These are phyloP conservation scores for Komagataea norvegica DNA, from an alignment of 1,139 yeast species.

Conservation along the genomic window DNA sequence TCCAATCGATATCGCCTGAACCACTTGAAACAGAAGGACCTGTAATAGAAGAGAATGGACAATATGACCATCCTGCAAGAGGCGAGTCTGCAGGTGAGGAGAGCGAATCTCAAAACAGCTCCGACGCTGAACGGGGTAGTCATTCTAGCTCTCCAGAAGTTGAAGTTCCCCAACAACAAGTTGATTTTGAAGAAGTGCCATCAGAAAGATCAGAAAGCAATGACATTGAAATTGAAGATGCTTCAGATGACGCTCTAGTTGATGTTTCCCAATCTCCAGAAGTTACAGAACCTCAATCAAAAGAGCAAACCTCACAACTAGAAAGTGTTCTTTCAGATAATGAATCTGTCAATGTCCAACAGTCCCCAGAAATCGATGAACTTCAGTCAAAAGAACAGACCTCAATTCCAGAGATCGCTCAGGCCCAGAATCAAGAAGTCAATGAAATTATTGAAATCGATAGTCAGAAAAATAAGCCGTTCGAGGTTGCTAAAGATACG, in stretches of 20 bases:
- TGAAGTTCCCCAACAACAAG: too few relatives aligned
- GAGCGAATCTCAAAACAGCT: too few relatives aligned
- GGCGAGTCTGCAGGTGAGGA: too few relatives aligned
- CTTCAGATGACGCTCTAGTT: conserved; percentile 3
- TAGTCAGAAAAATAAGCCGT: conserved; percentile 1
- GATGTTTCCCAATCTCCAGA: conserved; percentile 2
- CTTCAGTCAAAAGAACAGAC: too few relatives aligned
- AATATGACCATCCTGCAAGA: background rate
- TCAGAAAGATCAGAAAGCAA: too few relatives aligned
- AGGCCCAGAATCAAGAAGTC: background rate
- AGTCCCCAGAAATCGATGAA: background rate
- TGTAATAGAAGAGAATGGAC: background rate
- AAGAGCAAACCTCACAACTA: too few relatives aligned
- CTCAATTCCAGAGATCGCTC: background rate
- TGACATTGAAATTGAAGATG: conserved; percentile 4
- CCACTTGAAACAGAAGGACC: background rate
- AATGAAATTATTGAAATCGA: conserved; percentile 1
- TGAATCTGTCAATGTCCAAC: background rate
- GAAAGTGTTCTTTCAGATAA: too few relatives aligned
- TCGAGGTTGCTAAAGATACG: conserved; percentile 13
- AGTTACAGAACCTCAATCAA: conserved; percentile 2
- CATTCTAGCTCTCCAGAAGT: too few relatives aligned
- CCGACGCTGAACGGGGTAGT: too few relatives aligned
- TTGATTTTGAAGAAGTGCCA: too few relatives aligned
- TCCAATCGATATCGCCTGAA: background rate